Base-by-base conservation (phyloP, 1,139 yeast species). In the Insectozyma bohioensis region DNA sequence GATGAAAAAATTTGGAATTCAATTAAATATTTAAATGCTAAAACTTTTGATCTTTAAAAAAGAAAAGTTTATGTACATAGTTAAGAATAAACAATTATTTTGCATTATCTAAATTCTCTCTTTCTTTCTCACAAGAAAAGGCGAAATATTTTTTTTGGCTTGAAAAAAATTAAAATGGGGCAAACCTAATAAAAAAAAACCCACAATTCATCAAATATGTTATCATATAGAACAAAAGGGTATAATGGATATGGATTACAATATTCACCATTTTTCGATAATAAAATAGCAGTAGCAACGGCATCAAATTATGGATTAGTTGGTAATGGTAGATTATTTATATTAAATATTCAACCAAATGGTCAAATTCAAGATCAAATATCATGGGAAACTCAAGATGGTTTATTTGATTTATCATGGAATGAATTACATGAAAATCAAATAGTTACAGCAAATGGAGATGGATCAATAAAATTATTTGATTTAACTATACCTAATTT, bases 281-380 rank as follows among this genome's bases (percentile, higher is more conserved):
- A 85, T 60, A 85, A 85, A 50, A 55, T 92, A 10, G 97, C 96
- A 0, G 94, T 87, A 21, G 94, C 95, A 1, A 71, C 95, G 0
- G 83, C 96, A 0, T 87, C 97, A 21, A 92, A 92, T 59, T 92
- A 82, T 58, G 97, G 97, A 2, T 67, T 92, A 7, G 96, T 87
- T 4, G 98, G 98, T 3, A 92, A 92, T 55, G 98, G 98, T 3
- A 72, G 86, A 42, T 64, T 92, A 19, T 81, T 67, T 48, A 66
- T 90, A 2, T 63, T 90, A 22, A 78, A 78, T 34, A 83, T 92
- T 34, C 77, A 74, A 31, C 75, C 79, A 7, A 65, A 69, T 40
- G 97, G 97, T 1, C 52, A 53, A 13, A 72, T 86, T 14, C 49
- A 52, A 5, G 74, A 74, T 26, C 80, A 78, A 35, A 63, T 72